phyloP scores from a whole-genome alignment of 1,139 yeast species.

The Geotrichum restrictum region DNA sequence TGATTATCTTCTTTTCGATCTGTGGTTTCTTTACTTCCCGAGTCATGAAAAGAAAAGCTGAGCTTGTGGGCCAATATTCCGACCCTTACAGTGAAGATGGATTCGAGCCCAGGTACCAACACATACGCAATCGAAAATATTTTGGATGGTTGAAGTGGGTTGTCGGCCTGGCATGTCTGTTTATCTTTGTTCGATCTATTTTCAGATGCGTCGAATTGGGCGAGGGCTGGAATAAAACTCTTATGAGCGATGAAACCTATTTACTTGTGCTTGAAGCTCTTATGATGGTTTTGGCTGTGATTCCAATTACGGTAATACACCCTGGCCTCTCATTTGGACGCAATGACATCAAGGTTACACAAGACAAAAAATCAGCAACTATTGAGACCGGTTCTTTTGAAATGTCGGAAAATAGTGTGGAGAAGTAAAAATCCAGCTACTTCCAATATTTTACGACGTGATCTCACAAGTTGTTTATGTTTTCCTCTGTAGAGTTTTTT shows the following conservation, averaged over 20 bases:
- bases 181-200: conserved; percentile 64
- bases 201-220: conserved; percentile 75
- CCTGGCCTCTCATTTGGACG: conserved; percentile 48
- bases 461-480: too few species aligned
- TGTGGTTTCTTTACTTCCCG: conserved; percentile 49
- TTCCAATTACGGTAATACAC: conserved; percentile 52
- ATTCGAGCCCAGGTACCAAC: conserved; percentile 1
- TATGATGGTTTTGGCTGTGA: conserved; percentile 52
- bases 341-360: conserved; percentile 25
- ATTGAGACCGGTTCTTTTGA: too few species aligned
- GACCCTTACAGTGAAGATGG: not conserved
- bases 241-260: conserved; percentile 65
- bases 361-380: too few species aligned
- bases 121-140: conserved; percentile 31
- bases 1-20: conserved; percentile 57
- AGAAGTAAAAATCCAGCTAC: too few species aligned
- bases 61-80: conserved; percentile 39
- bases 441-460: too few species aligned
- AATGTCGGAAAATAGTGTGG: too few species aligned
- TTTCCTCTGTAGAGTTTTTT: too few species aligned
- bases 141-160: conserved; percentile 37
- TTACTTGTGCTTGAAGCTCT: conserved; percentile 73
- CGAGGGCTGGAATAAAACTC: conserved; percentile 67
- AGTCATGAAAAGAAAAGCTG: not conserved
- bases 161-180: conserved; percentile 37